Evolutionary conservation across 768 basidiomycete species (phyloP), one percentile per base, ranked within the genome.

Genomic region (Xerocomus potaroensis): DNA sequence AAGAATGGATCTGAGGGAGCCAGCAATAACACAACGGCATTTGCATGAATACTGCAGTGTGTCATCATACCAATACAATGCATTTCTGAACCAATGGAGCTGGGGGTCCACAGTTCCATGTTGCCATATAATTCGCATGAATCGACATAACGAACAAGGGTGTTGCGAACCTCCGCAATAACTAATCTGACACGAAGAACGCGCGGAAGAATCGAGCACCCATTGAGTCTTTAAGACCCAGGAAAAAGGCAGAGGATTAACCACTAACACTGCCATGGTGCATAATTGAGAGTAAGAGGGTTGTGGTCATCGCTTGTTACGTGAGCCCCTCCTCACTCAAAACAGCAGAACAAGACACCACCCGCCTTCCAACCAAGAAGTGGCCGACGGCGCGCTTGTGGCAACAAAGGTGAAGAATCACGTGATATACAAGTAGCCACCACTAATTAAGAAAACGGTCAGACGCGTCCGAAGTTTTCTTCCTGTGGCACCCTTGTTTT

Each of bases 321-420:
- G n/a, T n/a, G n/a, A n/a, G n/a, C n/a, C n/a, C n/a, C n/a, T n/a
- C n/a, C n/a, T n/a, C n/a, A n/a, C n/a, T n/a, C n/a, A n/a, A n/a
- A n/a, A n/a, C n/a, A n/a, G n/a, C n/a, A n/a, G n/a, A n/a, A n/a
- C n/a, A n/a, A n/a, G n/a, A n/a, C n/a, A n/a, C n/a, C n/a, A n/a
- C n/a, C n/a, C 26, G 26, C 26, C 26, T 27, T 6, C 26, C 26
- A 6, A 10, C 26, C 26, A 27, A 27, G 26, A 27, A 27, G 26
- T 27, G 26, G 26, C 26, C 5, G 26, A 27, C 10, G 34, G 26
- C 46, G 65, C 64, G 63, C 43, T 50, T 65, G 63, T 67, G 61
- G 61, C 65, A 34, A 35, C 29, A 32, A 27, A 18, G n/a, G 16
- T 3, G 5, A n/a, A 3, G 6, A 1, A 23, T 24, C 65, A 66